A percentile compares a stretch with the other conserved stretches of the same genome.
Evolutionary conservation across 352 stramenopile genomes (phyloP).

Genomic region (Phytophthora litchii): DNA sequence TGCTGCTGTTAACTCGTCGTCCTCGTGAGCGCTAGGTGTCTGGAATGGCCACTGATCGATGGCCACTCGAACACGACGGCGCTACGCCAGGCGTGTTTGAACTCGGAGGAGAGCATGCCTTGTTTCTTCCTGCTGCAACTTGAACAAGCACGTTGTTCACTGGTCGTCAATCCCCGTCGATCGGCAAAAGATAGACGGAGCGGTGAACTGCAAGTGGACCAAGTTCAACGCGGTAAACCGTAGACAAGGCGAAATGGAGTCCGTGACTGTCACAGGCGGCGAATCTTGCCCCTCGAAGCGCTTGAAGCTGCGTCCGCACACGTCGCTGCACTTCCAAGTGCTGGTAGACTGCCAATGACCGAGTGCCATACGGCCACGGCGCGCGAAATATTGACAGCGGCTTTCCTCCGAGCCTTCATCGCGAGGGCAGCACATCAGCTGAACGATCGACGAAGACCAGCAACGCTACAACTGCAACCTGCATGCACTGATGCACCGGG

Average conservation of each 20-base stretch:
- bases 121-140: slow-evolving; percentile 39
- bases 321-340: slow-evolving; percentile 15
- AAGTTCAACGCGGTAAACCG: slow-evolving; percentile 31
- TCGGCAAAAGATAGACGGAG: slow-evolving; percentile 36
- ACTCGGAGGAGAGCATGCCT: slow-evolving; percentile 11
- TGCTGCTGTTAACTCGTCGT: background rate
- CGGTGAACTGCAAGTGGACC: slow-evolving; percentile 21
- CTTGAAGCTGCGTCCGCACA: slow-evolving; percentile 25
- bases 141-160: slow-evolving; percentile 27
- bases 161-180: slow-evolving; percentile 27
- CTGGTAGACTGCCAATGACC: slow-evolving; percentile 14
- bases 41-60: background rate
- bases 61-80: slow-evolving; percentile 6
- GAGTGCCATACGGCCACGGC: slow-evolving; percentile 6
- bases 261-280: slow-evolving; percentile 32
- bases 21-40: slow-evolving; percentile 4
- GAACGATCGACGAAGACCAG: slow-evolving; percentile 6
- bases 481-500: background rate
- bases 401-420: slow-evolving; percentile 2
- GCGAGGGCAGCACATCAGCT: slow-evolving; percentile 8
- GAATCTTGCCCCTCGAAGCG: slow-evolving; percentile 12
- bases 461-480: slow-evolving; percentile 15
- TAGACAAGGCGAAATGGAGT: slow-evolving; percentile 26
- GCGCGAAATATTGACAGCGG: slow-evolving; percentile 10
- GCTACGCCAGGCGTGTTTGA: slow-evolving; percentile 14